phyloP scores from a whole-genome alignment of 2,329 filamentous ascomycete genomes.

The Albophoma yamanashiensis region DNA sequence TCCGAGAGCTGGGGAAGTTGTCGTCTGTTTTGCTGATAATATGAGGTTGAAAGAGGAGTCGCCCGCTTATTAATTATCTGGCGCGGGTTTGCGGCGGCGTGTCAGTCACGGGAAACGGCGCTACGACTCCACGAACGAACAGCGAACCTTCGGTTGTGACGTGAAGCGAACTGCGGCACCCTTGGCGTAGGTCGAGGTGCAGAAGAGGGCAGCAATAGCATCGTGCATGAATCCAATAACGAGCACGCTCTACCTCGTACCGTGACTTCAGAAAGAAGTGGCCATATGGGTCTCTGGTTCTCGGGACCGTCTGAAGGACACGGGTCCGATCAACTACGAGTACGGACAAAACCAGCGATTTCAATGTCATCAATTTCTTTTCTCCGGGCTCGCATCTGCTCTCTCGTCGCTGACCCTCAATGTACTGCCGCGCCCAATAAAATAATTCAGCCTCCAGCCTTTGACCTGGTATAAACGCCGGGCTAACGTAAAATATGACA shows the following conservation, averaged over 20 bases:
- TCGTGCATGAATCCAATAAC: too few species aligned
- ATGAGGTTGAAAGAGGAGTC: neutral
- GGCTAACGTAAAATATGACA: slow-evolving; percentile 9
- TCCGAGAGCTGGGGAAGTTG: neutral
- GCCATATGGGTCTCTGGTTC: too few species aligned
- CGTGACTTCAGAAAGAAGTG: too few species aligned
- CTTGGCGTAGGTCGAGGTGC: too few species aligned
- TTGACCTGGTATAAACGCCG: slow-evolving; percentile 6
- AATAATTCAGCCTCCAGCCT: neutral
- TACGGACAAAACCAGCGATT: neutral
- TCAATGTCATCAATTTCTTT: neutral
- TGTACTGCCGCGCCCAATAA: neutral
- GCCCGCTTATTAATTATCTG: neutral
- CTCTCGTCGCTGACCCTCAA: neutral
- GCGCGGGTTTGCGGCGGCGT: neutral
- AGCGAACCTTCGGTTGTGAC: too few species aligned
- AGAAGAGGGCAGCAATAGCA: too few species aligned
- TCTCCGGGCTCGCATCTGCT: neutral
- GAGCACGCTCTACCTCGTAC: too few species aligned
- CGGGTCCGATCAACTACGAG: neutral
- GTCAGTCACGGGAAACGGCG: too few species aligned
- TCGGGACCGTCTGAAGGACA: neutral
- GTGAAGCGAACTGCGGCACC: too few species aligned
- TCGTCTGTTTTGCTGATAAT: too few species aligned
- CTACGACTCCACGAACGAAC: neutral